Evolutionary conservation across 2,329 filamentous ascomycete species (phyloP), one percentile per base, ranked within the genome.

Genomic region (Pyricularia pennisetigena): DNA sequence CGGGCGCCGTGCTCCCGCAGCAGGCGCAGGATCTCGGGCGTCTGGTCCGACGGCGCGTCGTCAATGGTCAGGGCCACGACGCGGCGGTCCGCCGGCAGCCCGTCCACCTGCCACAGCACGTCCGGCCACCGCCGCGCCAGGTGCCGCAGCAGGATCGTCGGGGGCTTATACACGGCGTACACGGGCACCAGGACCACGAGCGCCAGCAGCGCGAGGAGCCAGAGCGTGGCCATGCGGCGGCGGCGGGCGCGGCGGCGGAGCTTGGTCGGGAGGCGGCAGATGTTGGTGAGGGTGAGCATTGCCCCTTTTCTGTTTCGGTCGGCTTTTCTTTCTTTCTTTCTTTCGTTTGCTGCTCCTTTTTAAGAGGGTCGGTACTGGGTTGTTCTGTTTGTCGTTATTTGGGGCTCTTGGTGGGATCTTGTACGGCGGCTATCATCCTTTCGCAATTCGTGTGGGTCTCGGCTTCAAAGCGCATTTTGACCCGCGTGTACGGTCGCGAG

Each of bases 41-140:
- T 96, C 76, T 91, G 83, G 62, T 84, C 78, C 1, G 90, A 94
- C 0, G 93, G 93, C 30, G 88, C 90, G 78, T 97, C 93, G 80
- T 97, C 93, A 74, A 97, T 90, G 0, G 92, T 97, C 57, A 97
- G 82, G 0, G 92, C 93, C 23, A 97, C 83, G 29, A 94, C 79
- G 74, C 89, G 91, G 62, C 24, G 49, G 63, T 28, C 49, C 29
- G n/a, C 49, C 20, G 70, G 67, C 0, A 81, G 77, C 6, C 77
- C 73, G 7, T 76, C 73, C 30, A 91, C 83, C 72, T 91, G 88
- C 83, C 90, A 97, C 16, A 97, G 82, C 3, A 96, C 90, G 73
- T 93, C 88, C 1, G 92, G 91, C 84, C 90, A 94, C 70, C 85
- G 87, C 72, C 80, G 80, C 73, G 89, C 85, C 69, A 96, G 86